phyloP scores from a whole-genome alignment of 2,329 filamentous ascomycete species.

The Colletotrichum godetiae region DNA sequence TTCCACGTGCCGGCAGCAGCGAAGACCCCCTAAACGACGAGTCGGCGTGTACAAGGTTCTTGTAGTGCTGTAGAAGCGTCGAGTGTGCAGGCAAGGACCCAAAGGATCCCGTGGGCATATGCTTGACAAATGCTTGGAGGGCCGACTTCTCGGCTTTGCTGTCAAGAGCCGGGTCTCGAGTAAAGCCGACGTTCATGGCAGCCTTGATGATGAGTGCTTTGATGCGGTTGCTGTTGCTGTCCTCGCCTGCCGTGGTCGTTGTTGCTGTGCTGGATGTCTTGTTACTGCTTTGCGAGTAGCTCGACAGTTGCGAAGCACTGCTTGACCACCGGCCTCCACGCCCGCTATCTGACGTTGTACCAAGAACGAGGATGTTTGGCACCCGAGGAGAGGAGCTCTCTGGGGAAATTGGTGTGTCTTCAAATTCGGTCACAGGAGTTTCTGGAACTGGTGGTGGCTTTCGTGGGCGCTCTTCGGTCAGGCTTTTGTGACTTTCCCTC shows the following conservation, averaged over 20 bases:
- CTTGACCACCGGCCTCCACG: constrained; percentile 83
- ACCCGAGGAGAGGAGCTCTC: constrained; percentile 80
- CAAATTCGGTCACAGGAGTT: constrained; percentile 94
- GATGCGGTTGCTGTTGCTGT: constrained; percentile 80
- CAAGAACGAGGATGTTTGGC: constrained; percentile 89
- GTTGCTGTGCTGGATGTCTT: constrained; percentile 79
- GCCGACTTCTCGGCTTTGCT: constrained; percentile 60
- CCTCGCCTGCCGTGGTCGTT: constrained; percentile 75
- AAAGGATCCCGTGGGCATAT: constrained; percentile 81
- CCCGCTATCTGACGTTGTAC: constrained; percentile 70
- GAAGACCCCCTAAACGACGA: constrained; percentile 69
- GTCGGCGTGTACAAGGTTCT: constrained; percentile 81
- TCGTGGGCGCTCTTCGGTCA: constrained; percentile 60
- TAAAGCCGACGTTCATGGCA: constrained; percentile 85
- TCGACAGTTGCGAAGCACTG: constrained; percentile 80
- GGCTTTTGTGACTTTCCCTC: constrained; percentile 63
- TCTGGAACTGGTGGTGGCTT: constrained; percentile 73
- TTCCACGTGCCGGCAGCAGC: constrained; percentile 67
- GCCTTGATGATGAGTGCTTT: constrained; percentile 86
- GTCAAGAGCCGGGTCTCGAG: constrained; percentile 64
- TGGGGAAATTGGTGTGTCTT: constrained; percentile 86
- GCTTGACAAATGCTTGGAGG: constrained; percentile 81
- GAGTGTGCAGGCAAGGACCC: constrained; percentile 78
- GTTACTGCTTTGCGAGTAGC: constrained; percentile 78
- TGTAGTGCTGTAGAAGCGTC: constrained; percentile 81